phyloP scores from a whole-genome alignment of 1,284 basidiomycete genomes.

The Anthracocystis panici-leucophaei region DNA sequence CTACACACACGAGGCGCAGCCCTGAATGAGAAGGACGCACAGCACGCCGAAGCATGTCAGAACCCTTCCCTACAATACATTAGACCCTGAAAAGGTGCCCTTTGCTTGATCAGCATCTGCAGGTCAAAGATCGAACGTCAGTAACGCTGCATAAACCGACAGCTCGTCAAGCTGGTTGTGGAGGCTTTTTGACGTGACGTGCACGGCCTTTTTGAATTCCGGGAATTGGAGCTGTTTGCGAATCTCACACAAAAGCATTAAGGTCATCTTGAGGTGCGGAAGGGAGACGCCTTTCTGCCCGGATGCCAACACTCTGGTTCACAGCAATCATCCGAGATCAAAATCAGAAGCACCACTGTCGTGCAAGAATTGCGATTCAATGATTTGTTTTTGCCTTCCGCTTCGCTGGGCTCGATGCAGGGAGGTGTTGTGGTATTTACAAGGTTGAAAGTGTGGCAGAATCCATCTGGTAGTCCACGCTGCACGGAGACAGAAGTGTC shows the following conservation, averaged over 20 bases:
- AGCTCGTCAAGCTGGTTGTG: slow-evolving; percentile 13
- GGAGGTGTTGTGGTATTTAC: slow-evolving; percentile 11
- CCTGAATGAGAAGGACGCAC: background rate
- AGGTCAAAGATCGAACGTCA: slow-evolving; percentile 22
- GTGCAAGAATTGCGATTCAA: background rate
- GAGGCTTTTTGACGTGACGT: slow-evolving; percentile 28
- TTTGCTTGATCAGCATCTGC: slow-evolving; percentile 40
- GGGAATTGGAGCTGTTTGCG: background rate
- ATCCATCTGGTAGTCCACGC: background rate
- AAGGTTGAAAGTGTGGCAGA: slow-evolving; percentile 3
- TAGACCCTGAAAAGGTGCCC: slow-evolving; percentile 22
- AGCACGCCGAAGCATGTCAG: background rate
- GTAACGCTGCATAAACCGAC: slow-evolving; percentile 10
- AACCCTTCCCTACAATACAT: slow-evolving; percentile 2
- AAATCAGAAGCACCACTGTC: no score
- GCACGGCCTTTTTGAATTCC: slow-evolving; percentile 8
- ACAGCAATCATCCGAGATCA: no score
- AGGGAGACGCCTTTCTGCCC: background rate
- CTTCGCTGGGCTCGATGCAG: background rate
- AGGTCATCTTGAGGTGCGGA: background rate
- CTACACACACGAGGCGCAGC: background rate
- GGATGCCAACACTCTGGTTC: no score
- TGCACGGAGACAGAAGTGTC: background rate
- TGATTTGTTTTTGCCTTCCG: slow-evolving; percentile 6
- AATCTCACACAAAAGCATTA: slow-evolving; percentile 1